Evolutionary conservation across 2,329 filamentous ascomycete genomes (phyloP).

Genomic region (Xylaria sp.): DNA sequence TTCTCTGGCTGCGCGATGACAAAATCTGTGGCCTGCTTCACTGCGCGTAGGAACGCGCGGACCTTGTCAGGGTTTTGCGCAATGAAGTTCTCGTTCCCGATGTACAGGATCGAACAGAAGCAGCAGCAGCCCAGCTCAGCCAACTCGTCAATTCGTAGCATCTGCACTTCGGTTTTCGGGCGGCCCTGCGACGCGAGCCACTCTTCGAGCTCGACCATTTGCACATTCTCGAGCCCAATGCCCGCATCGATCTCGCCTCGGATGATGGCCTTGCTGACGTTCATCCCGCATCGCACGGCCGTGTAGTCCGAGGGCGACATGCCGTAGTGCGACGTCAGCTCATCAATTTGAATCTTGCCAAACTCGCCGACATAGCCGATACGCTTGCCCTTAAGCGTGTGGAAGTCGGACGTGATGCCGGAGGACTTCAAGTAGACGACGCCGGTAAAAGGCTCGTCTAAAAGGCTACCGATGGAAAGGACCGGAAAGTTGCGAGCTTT

Average conservation of each 20-base stretch:
- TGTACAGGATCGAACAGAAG: constrained; percentile 85
- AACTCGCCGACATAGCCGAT: constrained; percentile 86
- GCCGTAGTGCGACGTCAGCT: constrained; percentile 81
- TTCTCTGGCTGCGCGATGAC: constrained; percentile 71
- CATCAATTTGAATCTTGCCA: constrained; percentile 86
- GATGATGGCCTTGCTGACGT: constrained; percentile 81
- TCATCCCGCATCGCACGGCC: constrained; percentile 83
- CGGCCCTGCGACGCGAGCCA: constrained; percentile 75
- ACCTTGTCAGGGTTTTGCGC: constrained; percentile 73
- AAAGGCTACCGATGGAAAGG: constrained; percentile 76
- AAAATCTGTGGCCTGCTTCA: constrained; percentile 79
- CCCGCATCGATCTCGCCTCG: constrained; percentile 78
- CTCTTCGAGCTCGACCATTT: constrained; percentile 84
- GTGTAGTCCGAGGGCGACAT: constrained; percentile 80
- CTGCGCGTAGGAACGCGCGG: constrained; percentile 74
- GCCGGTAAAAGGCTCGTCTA: constrained; percentile 83
- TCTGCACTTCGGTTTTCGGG: constrained; percentile 75
- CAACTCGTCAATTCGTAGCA: constrained; percentile 84
- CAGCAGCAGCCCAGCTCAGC: constrained; percentile 85
- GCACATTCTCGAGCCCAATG: constrained; percentile 81
- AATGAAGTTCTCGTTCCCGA: constrained; percentile 79
- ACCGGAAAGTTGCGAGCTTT: constrained; percentile 81
- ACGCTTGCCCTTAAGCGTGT: constrained; percentile 77
- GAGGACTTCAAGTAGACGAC: constrained; percentile 80
- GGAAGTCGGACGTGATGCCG: constrained; percentile 80